A percentile compares a stretch with the other conserved stretches of the same genome.
Evolutionary conservation across 495 filamentous ascomycete species (phyloP).

Genomic region (Amphirosellinia nigrospora): DNA sequence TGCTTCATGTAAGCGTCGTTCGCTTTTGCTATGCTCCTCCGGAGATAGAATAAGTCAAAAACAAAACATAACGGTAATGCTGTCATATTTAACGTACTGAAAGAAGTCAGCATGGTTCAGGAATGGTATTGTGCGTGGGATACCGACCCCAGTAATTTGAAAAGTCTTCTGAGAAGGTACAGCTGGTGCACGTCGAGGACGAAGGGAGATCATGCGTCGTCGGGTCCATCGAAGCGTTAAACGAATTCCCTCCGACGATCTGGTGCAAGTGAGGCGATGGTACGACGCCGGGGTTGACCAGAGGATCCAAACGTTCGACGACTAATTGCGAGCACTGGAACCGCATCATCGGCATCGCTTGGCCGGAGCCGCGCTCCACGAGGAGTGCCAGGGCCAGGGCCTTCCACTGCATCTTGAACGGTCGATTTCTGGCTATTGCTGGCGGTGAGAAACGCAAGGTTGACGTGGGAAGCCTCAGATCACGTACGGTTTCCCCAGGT

Average conservation of each 20-base stretch:
- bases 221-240: slow-evolving; percentile 44
- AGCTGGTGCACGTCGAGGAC: slow-evolving; percentile 42
- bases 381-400: slow-evolving; percentile 42
- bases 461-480: slow-evolving; percentile 23
- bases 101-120: background rate
- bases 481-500: slow-evolving; percentile 24
- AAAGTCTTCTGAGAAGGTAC: slow-evolving; percentile 45
- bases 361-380: slow-evolving; percentile 39
- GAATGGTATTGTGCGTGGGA: background rate
- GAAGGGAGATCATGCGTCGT: slow-evolving; percentile 35
- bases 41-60: background rate
- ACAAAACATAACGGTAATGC: background rate
- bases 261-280: slow-evolving; percentile 50
- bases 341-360: slow-evolving; percentile 42
- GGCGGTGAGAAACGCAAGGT: slow-evolving; percentile 29
- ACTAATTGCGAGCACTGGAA: slow-evolving; percentile 51
- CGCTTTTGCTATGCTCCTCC: too few species aligned
- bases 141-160: slow-evolving; percentile 48
- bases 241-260: slow-evolving; percentile 49
- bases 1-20: slow-evolving; percentile 1
- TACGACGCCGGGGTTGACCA: slow-evolving; percentile 62
- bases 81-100: background rate
- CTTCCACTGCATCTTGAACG: slow-evolving; percentile 47
- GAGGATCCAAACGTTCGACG: slow-evolving; percentile 68
- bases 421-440: slow-evolving; percentile 26